Evolutionary conservation across 2,329 filamentous ascomycete species (phyloP).

Genomic region (Penicillium italicum): DNA sequence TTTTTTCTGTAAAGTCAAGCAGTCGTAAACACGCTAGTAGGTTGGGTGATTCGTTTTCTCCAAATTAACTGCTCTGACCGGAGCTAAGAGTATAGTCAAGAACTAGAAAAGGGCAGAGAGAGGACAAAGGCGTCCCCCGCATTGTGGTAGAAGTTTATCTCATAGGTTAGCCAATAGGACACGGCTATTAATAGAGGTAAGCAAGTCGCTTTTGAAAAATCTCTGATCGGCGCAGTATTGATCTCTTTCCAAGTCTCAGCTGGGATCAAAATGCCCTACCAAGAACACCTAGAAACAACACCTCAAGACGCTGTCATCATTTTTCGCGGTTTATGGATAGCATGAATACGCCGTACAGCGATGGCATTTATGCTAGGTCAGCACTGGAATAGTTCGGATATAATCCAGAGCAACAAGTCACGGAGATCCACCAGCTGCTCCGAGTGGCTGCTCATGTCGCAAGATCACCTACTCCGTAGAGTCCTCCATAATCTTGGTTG

Average conservation of each 20-base stretch:
- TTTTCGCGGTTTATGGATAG: not conserved
- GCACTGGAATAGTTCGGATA: not conserved
- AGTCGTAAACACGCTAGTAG: not conserved
- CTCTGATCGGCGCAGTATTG: not conserved
- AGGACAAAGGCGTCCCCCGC: not conserved
- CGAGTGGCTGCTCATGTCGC: slow-evolving; percentile 14
- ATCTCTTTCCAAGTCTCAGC: not conserved
- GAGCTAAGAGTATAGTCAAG: too few relatives aligned
- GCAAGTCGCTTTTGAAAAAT: not conserved
- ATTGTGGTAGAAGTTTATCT: not conserved
- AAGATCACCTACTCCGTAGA: slow-evolving; percentile 1
- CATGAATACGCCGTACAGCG: not conserved
- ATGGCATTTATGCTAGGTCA: not conserved
- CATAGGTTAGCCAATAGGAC: not conserved
- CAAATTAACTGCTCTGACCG: not conserved
- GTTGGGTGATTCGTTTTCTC: not conserved
- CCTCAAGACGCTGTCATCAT: not conserved
- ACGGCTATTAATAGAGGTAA: not conserved
- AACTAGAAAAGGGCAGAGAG: not conserved
- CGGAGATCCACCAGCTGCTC: not conserved
- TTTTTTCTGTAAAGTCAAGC: not conserved
- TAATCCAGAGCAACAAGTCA: not conserved
- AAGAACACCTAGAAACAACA: not conserved
- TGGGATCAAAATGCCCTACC: not conserved
- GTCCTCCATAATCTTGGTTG: not conserved